phyloP scores from a whole-genome alignment of 371 early-diverging fungal species.

The Massospora cicadina region DNA sequence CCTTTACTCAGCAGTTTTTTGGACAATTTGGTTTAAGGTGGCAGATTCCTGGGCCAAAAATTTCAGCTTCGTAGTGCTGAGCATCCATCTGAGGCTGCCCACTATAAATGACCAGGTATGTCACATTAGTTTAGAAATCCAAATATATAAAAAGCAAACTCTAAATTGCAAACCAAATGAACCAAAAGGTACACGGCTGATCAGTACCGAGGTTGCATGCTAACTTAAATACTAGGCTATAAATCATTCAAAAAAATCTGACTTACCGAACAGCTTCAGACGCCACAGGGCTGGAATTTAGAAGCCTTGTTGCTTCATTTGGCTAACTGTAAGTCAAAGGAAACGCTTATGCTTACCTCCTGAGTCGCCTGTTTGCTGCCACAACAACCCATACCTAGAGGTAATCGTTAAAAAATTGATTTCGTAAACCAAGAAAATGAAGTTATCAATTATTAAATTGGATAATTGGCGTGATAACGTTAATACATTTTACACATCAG shows the following conservation, averaged over 20 bases:
- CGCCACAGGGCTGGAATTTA: background rate
- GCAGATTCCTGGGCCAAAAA: background rate
- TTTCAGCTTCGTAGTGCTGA: background rate
- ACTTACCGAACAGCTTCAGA: background rate
- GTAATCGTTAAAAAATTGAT: background rate
- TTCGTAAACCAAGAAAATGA: too few species aligned
- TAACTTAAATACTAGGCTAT: background rate
- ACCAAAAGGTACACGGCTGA: background rate
- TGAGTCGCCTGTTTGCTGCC: background rate
- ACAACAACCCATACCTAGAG: background rate
- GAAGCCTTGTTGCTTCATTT: background rate
- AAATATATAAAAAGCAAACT: background rate
- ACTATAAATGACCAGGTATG: too few species aligned
- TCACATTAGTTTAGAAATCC: background rate
- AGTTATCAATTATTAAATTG: too few species aligned
- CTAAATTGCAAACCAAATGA: background rate
- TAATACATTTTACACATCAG: too few species aligned
- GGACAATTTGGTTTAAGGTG: conserved; percentile 4
- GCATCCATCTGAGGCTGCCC: conserved; percentile 5
- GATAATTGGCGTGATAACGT: too few species aligned
- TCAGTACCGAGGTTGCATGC: background rate
- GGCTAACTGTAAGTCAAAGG: background rate
- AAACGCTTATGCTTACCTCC: background rate
- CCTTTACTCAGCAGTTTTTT: conserved; percentile 7
- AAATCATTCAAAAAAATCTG: too few species aligned